A percentile compares a stretch with the other conserved stretches of the same genome.
phyloP scores from a whole-genome alignment of 768 basidiomycete species.

The Steccherinum ochraceum region DNA sequence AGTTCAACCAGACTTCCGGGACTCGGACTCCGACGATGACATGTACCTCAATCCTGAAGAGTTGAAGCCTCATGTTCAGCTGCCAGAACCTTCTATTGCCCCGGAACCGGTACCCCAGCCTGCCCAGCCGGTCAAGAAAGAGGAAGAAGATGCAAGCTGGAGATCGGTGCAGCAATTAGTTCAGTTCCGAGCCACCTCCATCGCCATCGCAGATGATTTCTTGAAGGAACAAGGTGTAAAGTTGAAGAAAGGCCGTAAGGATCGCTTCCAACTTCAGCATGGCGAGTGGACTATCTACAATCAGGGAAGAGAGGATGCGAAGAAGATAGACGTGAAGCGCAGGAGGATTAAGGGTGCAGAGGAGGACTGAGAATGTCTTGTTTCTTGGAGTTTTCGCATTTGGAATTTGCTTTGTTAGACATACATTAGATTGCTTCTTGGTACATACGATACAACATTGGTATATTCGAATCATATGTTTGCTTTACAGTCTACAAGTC shows the following conservation, averaged over 20 bases:
- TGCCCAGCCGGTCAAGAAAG: constrained; percentile 6
- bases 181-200: constrained; percentile 19
- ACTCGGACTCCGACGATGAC: background rate
- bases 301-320: constrained; percentile 1
- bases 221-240: constrained; percentile 5
- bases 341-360: background rate
- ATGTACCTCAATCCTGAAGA: too few species aligned
- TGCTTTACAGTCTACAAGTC: constrained; percentile 6
- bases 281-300: background rate
- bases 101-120: constrained; percentile 5
- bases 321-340: background rate
- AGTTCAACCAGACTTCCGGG: background rate
- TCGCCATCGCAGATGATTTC: constrained; percentile 21
- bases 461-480: background rate
- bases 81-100: background rate
- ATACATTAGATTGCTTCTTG: background rate
- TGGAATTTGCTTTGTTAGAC: background rate
- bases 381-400: background rate
- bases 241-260: background rate
- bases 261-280: background rate
- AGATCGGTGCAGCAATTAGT: constrained; percentile 20
- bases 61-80: background rate
- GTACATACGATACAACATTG: background rate
- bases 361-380: background rate
- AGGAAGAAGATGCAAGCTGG: constrained; percentile 19